These are phyloP conservation scores for Geopyxis carbonaria DNA, from an alignment of 495 filamentous ascomycete genomes.

Conservation along the genomic window DNA sequence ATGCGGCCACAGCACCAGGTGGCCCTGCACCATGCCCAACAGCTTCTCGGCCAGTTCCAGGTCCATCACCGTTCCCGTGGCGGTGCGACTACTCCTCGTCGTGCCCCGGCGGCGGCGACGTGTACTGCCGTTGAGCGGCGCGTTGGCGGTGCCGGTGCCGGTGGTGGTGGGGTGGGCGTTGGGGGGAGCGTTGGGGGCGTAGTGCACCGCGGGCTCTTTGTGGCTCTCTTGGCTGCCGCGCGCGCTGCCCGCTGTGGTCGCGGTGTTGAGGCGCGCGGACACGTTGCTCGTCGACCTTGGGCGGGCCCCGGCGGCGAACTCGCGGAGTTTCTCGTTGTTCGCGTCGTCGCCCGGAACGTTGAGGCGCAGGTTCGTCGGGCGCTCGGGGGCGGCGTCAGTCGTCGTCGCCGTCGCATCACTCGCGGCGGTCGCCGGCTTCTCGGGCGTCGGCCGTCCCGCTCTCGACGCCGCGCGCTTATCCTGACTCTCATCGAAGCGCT, in stretches of 20 bases:
- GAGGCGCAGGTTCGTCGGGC: background rate
- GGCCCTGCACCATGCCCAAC: conserved; percentile 66
- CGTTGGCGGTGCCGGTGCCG: conserved; percentile 1
- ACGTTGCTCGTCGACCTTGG: conserved; percentile 16
- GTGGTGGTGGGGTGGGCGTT: too few species aligned
- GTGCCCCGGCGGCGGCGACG: conserved; percentile 51
- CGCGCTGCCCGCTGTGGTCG: conserved; percentile 13
- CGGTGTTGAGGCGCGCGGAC: conserved; percentile 20
- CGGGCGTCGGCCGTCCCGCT: conserved; percentile 14
- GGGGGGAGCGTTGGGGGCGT: background rate
- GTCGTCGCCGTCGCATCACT: conserved; percentile 6
- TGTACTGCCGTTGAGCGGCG: conserved; percentile 24
- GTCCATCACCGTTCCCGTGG: conserved; percentile 54
- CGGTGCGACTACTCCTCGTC: conserved; percentile 54
- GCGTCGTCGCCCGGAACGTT: too few species aligned
- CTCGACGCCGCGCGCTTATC: background rate
- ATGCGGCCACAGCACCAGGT: conserved; percentile 82
- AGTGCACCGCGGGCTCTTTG: background rate
- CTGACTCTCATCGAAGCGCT: conserved; percentile 50
- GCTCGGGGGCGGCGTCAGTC: background rate
- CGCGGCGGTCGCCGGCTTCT: conserved; percentile 15
- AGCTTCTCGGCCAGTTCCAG: conserved; percentile 61
- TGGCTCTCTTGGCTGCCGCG: conserved; percentile 2
- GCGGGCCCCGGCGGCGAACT: too few species aligned
- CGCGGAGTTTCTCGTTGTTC: conserved; percentile 23